phyloP scores from a whole-genome alignment of 805 yeast species.

The Pichia kluyveri region DNA sequence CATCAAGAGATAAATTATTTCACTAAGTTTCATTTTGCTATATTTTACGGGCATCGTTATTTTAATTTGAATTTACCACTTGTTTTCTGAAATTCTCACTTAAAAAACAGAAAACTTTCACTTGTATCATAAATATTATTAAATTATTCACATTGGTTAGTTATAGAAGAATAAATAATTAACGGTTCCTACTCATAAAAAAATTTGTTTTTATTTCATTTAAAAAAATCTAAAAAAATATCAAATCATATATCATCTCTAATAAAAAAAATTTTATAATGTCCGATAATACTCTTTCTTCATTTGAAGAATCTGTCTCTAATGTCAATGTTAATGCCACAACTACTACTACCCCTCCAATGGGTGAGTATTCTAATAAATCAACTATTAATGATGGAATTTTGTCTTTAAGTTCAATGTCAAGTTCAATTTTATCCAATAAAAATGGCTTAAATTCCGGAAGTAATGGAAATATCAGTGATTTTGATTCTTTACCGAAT shows the following conservation, averaged over 20 bases:
- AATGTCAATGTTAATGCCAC: conserved; percentile 18
- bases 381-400: conserved; percentile 8
- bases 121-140: neutral
- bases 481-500: conserved; percentile 35
- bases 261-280: conserved; percentile 5
- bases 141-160: neutral
- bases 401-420: conserved; percentile 1
- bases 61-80: neutral
- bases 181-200: no score
- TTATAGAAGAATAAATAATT: neutral
- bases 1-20: neutral
- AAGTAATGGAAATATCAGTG: conserved; percentile 1
- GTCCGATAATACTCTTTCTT: conserved; percentile 29
- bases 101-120: neutral
- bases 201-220: no score
- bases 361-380: conserved; percentile 16
- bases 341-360: conserved; percentile 26
- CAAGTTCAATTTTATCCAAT: neutral
- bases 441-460: neutral
- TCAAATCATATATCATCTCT: neutral
- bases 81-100: neutral
- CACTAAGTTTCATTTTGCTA: neutral
- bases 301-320: conserved; percentile 22
- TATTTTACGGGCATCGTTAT: neutral
- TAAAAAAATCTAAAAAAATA: neutral